Conservation (phyloP, 495 filamentous ascomycete species). For the Neurospora cerealis region DNA sequence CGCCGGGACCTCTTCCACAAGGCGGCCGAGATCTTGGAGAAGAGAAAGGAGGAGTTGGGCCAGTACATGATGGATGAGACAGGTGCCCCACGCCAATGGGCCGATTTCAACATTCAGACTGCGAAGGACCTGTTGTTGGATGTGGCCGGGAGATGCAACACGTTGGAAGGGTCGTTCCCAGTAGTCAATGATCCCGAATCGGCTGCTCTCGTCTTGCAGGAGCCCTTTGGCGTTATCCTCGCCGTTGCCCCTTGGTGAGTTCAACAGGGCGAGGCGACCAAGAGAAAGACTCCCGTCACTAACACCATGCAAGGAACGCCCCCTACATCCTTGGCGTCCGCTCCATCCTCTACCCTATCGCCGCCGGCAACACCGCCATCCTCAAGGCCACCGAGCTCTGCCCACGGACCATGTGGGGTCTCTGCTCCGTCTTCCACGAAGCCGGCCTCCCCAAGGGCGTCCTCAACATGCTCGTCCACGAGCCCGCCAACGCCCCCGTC, state of each 20-base stretch:
- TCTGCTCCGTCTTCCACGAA: conserved; percentile 59
- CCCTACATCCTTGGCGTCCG: conserved; percentile 62
- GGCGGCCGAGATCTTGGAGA: conserved; percentile 57
- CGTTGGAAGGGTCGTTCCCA: conserved; percentile 54
- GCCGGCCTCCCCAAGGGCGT: conserved; percentile 59
- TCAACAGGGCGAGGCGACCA: neutral
- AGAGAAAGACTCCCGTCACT: conserved; percentile 11
- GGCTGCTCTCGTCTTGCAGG: conserved; percentile 62
- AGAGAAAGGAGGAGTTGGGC: conserved; percentile 52
- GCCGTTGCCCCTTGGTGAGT: conserved; percentile 75
- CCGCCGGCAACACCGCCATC: conserved; percentile 58
- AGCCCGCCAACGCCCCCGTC: conserved; percentile 38
- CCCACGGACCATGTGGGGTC: conserved; percentile 63
- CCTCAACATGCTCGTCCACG: conserved; percentile 48
- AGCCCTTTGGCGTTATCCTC: conserved; percentile 74
- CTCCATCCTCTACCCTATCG: conserved; percentile 63
- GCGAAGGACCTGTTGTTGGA: conserved; percentile 56
- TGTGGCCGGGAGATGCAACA: conserved; percentile 55
- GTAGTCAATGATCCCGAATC: conserved; percentile 41
- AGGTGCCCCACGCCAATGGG: conserved; percentile 43
- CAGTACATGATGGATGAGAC: conserved; percentile 61
- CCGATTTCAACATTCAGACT: conserved; percentile 52
- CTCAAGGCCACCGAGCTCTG: conserved; percentile 58
- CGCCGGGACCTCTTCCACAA: conserved; percentile 65
- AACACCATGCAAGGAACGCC: conserved; percentile 48